phyloP scores from a whole-genome alignment of 108 stramenopile species.

The Bacterosira constricta region DNA sequence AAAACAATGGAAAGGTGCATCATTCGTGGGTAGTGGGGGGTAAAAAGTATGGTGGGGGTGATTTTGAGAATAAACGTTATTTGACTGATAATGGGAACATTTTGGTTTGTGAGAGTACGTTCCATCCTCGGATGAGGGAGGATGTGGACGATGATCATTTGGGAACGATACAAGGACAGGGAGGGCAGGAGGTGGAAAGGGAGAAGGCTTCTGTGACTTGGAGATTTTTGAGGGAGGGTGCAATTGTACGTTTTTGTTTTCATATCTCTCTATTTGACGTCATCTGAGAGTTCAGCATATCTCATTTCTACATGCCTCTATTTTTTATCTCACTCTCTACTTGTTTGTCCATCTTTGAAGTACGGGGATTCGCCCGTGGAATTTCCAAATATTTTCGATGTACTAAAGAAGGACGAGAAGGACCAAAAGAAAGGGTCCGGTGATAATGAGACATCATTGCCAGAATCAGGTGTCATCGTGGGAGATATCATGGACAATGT shows the following conservation, averaged over 20 bases:
- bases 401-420: slow-evolving; percentile 29
- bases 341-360: background rate
- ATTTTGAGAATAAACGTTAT: slow-evolving; percentile 79
- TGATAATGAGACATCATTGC: background rate
- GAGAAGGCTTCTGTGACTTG: slow-evolving; percentile 46
- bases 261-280: too few species aligned
- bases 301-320: background rate
- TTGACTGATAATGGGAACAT: slow-evolving; percentile 53
- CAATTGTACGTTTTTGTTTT: slow-evolving; percentile 4
- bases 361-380: slow-evolving; percentile 43
- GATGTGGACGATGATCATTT: slow-evolving; percentile 27
- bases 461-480: slow-evolving; percentile 4
- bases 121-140: slow-evolving; percentile 66
- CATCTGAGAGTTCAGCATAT: background rate
- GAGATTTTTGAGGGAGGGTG: slow-evolving; percentile 49
- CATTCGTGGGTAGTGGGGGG: slow-evolving; percentile 78
- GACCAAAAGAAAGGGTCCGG: background rate
- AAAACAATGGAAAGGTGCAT: slow-evolving; percentile 68
- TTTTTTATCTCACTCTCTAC: background rate
- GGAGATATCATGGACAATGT: slow-evolving; percentile 25
- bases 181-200: slow-evolving; percentile 12
- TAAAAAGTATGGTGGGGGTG: slow-evolving; percentile 73
- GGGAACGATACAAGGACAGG: slow-evolving; percentile 7
- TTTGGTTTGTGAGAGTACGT: slow-evolving; percentile 72
- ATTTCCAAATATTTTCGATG: slow-evolving; percentile 46